Conservation (phyloP, 768 basidiomycete species). For the Clathrus columnatus region DNA sequence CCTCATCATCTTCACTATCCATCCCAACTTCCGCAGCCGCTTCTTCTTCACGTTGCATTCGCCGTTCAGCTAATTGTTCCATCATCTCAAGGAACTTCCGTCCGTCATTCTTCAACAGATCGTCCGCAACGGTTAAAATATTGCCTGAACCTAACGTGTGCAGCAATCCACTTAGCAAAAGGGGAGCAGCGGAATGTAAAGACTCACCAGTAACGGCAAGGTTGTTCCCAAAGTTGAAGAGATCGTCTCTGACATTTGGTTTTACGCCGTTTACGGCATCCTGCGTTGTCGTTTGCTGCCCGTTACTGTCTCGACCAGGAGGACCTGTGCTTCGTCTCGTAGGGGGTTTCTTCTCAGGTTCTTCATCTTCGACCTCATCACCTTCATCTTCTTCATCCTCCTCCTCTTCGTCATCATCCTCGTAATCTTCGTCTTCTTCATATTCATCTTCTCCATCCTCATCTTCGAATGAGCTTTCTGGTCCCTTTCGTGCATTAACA, state of each 20-base stretch:
- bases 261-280: conserved; percentile 34
- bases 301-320: background rate
- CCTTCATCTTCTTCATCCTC: conserved; percentile 58
- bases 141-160: conserved; percentile 63
- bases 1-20: conserved; percentile 50
- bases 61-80: conserved; percentile 93
- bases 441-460: conserved; percentile 34
- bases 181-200: conserved; percentile 14
- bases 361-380: conserved; percentile 55
- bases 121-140: conserved; percentile 97
- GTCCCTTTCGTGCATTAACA: conserved; percentile 35
- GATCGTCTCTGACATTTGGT: conserved; percentile 48
- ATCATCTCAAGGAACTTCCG: conserved; percentile 99
- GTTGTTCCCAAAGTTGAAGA: conserved; percentile 73
- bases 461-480: conserved; percentile 55
- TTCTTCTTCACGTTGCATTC: conserved; percentile 85
- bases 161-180: conserved; percentile 15
- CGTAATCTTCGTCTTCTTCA: conserved; percentile 47
- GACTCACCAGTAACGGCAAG: conserved; percentile 73
- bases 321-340: background rate
- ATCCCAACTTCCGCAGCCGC: conserved; percentile 45
- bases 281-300: conserved; percentile 16
- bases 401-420: conserved; percentile 49
- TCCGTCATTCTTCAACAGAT: conserved; percentile 96
- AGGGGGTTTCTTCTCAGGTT: conserved; percentile 31